These are phyloP conservation scores for Wickerhamomyces alni DNA, from an alignment of 805 yeast species.

Conservation along the genomic window DNA sequence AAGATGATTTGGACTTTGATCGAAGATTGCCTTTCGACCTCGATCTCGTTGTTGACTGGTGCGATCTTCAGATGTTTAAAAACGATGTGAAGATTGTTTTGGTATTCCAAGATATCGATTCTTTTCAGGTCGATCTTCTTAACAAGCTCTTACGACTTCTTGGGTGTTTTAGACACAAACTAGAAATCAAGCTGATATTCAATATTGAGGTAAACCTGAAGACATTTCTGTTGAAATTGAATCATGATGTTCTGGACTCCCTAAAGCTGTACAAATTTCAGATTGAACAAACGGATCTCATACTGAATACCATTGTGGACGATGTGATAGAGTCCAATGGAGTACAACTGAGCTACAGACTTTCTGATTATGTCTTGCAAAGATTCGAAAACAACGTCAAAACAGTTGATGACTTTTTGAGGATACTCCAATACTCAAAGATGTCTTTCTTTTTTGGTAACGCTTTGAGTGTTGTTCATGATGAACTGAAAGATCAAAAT, in stretches of 20 bases:
- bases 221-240: conserved; percentile 14
- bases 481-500: conserved; percentile 3
- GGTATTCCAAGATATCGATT: conserved; percentile 22
- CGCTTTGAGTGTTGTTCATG: conserved; percentile 13
- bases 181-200: conserved; percentile 20
- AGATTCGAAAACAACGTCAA: conserved; percentile 17
- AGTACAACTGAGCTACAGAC: conserved; percentile 15
- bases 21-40: conserved; percentile 20
- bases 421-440: conserved; percentile 17
- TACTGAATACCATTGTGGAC: conserved; percentile 18
- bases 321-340: conserved; percentile 14
- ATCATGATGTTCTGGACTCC: conserved; percentile 11
- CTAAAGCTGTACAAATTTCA: conserved; percentile 14
- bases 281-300: conserved; percentile 20
- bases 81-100: conserved; percentile 13
- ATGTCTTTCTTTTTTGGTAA: conserved; percentile 21
- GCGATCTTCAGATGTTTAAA: conserved; percentile 4
- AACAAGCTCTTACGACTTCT: conserved; percentile 15
- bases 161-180: conserved; percentile 9
- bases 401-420: conserved; percentile 20
- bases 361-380: conserved; percentile 14
- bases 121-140: conserved; percentile 15
- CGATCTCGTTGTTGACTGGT: conserved; percentile 22
- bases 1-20: conserved; percentile 10
- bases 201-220: conserved; percentile 18